phyloP scores from a whole-genome alignment of 257 asterid genomes.

The Sherardia arvensis region DNA sequence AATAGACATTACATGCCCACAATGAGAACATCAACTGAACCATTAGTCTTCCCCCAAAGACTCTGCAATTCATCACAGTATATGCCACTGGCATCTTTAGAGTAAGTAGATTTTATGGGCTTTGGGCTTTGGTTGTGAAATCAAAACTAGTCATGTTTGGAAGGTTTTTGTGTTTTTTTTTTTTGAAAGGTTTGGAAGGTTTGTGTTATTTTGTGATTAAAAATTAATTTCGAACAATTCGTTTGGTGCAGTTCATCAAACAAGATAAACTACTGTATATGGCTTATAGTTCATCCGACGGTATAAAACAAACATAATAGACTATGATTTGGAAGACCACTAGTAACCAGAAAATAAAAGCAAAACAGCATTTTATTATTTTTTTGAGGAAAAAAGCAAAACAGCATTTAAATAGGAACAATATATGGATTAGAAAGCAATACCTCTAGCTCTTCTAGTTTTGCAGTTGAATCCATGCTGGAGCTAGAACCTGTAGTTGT shows the following conservation, averaged over 20 bases:
- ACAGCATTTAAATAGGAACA: background rate
- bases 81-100: background rate
- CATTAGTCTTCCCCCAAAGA: background rate
- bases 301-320: background rate
- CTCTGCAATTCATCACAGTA: background rate
- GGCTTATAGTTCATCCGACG: background rate
- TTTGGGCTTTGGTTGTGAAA: background rate
- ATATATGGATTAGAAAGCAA: constrained; percentile 6
- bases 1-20: background rate
- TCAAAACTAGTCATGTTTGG: too few relatives aligned
- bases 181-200: too few relatives aligned
- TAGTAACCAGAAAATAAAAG: too few relatives aligned
- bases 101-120: background rate
- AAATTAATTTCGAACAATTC: too few relatives aligned
- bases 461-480: constrained; percentile 16
- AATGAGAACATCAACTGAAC: too few relatives aligned
- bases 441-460: constrained; percentile 23
- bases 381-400: too few relatives aligned
- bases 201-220: too few relatives aligned
- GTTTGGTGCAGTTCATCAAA: too few relatives aligned
- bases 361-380: too few relatives aligned
- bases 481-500: constrained; percentile 15
- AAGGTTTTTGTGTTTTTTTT: too few relatives aligned
- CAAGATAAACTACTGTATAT: background rate
- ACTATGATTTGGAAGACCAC: background rate